Evolutionary conservation across 2,329 filamentous ascomycete species (phyloP).

Genomic region (Paecilomyces sp.): DNA sequence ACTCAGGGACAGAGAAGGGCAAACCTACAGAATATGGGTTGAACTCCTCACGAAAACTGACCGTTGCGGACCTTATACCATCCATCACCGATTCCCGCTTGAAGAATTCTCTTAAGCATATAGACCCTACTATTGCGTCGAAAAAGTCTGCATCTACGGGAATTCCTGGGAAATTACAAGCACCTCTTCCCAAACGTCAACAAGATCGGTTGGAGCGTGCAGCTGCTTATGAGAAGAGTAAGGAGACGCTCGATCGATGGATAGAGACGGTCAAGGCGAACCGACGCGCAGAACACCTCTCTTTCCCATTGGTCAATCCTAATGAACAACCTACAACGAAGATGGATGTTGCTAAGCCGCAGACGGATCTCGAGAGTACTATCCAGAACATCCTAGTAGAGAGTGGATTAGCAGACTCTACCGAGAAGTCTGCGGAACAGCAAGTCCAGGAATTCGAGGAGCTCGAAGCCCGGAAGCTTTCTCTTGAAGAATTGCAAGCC

Average conservation of each 20-base stretch:
- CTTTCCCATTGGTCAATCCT: constrained; percentile 75
- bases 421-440: constrained; percentile 55
- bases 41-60: constrained; percentile 59
- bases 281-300: constrained; percentile 79
- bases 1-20: constrained; percentile 53
- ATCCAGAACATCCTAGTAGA: constrained; percentile 87
- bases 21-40: constrained; percentile 55
- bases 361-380: constrained; percentile 75
- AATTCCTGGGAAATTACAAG: constrained; percentile 64
- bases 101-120: constrained; percentile 71
- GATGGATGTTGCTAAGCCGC: constrained; percentile 52
- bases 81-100: constrained; percentile 66
- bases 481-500: constrained; percentile 64
- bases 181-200: constrained; percentile 75
- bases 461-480: constrained; percentile 63
- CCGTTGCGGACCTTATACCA: constrained; percentile 66
- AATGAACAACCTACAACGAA: constrained; percentile 52
- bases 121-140: constrained; percentile 37
- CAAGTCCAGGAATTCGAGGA: constrained; percentile 63
- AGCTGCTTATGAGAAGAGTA: constrained; percentile 83
- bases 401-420: constrained; percentile 61
- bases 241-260: constrained; percentile 85
- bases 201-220: constrained; percentile 77
- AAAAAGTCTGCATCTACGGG: constrained; percentile 47
- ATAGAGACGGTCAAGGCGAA: constrained; percentile 93